Evolutionary conservation across 305 asterid species (phyloP).

Genomic region (Fraxinus baroniana): DNA sequence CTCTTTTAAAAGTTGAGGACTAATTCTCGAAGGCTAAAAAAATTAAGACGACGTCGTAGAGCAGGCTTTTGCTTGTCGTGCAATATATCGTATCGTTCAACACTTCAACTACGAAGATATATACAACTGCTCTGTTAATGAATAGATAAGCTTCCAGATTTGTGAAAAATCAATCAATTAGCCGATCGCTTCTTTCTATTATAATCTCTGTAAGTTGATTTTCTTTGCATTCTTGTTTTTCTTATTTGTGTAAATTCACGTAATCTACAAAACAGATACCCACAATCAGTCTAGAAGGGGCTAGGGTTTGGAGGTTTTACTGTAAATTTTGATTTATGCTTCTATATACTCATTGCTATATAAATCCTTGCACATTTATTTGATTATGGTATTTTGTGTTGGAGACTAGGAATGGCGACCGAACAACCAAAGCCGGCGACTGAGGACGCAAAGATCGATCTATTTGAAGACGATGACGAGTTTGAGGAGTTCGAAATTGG

Average conservation of each 20-base stretch:
- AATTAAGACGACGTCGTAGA: too few species aligned
- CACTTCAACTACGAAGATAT: too few species aligned
- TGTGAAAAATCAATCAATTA: background rate
- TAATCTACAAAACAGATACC: background rate
- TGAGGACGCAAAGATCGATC: slow-evolving; percentile 72
- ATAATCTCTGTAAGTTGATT: slow-evolving; percentile 18
- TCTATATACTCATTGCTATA: background rate
- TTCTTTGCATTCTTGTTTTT: background rate
- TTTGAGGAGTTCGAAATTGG: slow-evolving; percentile 83
- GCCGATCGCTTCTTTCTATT: background rate
- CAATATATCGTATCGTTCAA: too few species aligned
- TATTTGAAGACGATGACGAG: slow-evolving; percentile 87
- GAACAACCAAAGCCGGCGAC: slow-evolving; percentile 50
- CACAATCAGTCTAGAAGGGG: background rate
- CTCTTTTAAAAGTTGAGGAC: too few species aligned
- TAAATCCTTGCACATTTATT: background rate
- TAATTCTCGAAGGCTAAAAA: too few species aligned
- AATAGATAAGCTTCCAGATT: too few species aligned
- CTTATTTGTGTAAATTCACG: background rate
- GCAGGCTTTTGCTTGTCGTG: too few species aligned
- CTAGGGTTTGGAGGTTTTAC: slow-evolving; percentile 24
- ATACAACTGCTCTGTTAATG: too few species aligned
- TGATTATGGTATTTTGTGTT: background rate
- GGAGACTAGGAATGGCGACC: slow-evolving; percentile 46
- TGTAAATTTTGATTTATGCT: background rate